Evolutionary conservation across 352 stramenopile genomes (phyloP), one percentile per base, ranked within the genome.

Genomic region (Phytophthora fragariaefolia): DNA sequence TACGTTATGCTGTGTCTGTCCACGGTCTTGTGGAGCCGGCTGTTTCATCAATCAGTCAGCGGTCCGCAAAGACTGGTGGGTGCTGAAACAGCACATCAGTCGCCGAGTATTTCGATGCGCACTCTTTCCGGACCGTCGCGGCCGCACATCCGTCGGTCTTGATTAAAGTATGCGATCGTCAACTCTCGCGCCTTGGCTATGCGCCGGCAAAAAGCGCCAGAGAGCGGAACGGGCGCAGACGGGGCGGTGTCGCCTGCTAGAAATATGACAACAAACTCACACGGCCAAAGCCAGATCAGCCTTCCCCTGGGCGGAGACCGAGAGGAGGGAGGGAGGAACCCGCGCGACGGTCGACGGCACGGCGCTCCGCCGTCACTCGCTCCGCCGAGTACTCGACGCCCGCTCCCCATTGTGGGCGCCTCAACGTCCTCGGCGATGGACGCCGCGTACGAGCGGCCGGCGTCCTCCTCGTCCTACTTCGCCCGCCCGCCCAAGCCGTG

Each of bases 381-480:
- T 26, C 51, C 45, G 54, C 36, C 60, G 54, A 74, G 66, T 62
- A 65, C 59, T 34, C 28, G 17, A 32, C 40, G 12, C 30, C 24
- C n/a, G 40, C n/a, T 15, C 40, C 22, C 40, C 51, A 69, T 53
- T 62, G 65, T 73, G 53, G 48, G 60, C 9, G 60, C 58, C 30
- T 58, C 30, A 23, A 48, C 46, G 56, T 66, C 43, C 38, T 69
- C 58, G 52, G 43, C 26, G 58, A 75, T 73, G 66, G 62, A 69
- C 28, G 46, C 23, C 42, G 58, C 53, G 30, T 53, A 52, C 48
- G 66, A 77, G 63, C 74, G 74, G 48, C 67, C 74, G 50, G 66
- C 61, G 66, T 82, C 74, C 34, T 63, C 55, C 4, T 77, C 71
- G 26, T 82, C 74, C 4, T 79, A 82, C 42, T 82, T 82, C 26